These are phyloP conservation scores for Puccinia coronata DNA, from an alignment of 1,284 basidiomycete species.

Conservation along the genomic window DNA sequence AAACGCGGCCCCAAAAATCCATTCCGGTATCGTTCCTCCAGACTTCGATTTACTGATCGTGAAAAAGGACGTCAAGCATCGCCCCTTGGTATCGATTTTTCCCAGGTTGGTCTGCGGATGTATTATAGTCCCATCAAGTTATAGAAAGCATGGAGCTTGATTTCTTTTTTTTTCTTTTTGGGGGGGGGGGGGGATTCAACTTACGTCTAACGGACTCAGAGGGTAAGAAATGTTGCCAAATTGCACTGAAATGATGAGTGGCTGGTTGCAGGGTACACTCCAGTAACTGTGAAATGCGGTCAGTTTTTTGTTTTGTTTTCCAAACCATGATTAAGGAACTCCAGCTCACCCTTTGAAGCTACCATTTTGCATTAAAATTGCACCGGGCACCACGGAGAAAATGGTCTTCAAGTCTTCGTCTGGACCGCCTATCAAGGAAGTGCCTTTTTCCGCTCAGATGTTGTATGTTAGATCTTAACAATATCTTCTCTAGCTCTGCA, in stretches of 20 bases:
- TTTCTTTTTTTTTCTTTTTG: not conserved
- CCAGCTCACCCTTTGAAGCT: constrained; percentile 47
- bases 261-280: constrained; percentile 38
- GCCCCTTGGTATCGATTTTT: not conserved
- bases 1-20: constrained; percentile 50
- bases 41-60: constrained; percentile 34
- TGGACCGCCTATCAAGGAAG: constrained; percentile 48
- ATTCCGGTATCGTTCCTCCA: constrained; percentile 30
- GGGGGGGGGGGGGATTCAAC: not conserved
- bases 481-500: not conserved
- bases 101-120: constrained; percentile 34
- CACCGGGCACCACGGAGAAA: constrained; percentile 31
- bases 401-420: constrained; percentile 31
- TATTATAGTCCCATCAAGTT: too few species aligned
- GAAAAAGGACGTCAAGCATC: constrained; percentile 48
- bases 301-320: not conserved
- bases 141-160: not conserved
- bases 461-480: not conserved
- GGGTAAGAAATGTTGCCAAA: constrained; percentile 45
- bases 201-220: constrained; percentile 43
- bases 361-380: constrained; percentile 20
- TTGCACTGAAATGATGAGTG: constrained; percentile 37
- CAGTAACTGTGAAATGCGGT: constrained; percentile 41
- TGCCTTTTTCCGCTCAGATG: constrained; percentile 32
- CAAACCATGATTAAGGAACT: not conserved